Conservation (phyloP, 1,284 basidiomycete species). For the Ustilago cynodontis region DNA sequence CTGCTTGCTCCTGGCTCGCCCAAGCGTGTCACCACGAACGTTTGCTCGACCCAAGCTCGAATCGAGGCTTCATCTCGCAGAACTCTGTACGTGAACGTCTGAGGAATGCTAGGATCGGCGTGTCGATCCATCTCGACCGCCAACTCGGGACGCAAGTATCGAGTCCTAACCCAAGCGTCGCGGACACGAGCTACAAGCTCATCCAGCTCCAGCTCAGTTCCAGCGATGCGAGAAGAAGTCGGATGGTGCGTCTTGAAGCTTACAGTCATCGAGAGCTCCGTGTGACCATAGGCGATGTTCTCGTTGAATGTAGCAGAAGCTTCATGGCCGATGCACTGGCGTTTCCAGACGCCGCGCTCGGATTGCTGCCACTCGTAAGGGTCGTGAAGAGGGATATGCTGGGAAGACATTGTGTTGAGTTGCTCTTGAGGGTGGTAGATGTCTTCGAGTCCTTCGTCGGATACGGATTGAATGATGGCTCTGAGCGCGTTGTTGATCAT, state of each 20-base stretch:
- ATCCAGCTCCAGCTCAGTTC: slow-evolving; percentile 25
- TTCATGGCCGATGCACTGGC: slow-evolving; percentile 43
- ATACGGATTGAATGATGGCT: slow-evolving; percentile 2
- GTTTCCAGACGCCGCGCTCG: slow-evolving; percentile 25
- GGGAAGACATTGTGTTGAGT: slow-evolving; percentile 10
- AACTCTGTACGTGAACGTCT: slow-evolving; percentile 24
- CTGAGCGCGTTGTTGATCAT: slow-evolving; percentile 27
- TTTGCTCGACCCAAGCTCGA: slow-evolving; percentile 32
- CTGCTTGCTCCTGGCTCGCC: slow-evolving; percentile 18
- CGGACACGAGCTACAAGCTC: slow-evolving; percentile 27
- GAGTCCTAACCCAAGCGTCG: slow-evolving; percentile 28
- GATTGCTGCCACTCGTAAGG: slow-evolving; percentile 26
- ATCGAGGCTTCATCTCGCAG: slow-evolving; percentile 29
- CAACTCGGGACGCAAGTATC: slow-evolving; percentile 34
- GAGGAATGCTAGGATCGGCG: slow-evolving; percentile 11
- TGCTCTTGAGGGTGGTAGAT: not conserved
- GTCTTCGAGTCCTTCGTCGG: slow-evolving; percentile 15
- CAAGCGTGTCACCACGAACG: slow-evolving; percentile 31
- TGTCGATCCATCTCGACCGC: slow-evolving; percentile 38
- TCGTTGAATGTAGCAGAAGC: slow-evolving; percentile 48
- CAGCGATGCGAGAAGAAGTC: slow-evolving; percentile 14
- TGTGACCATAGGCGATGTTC: slow-evolving; percentile 48
- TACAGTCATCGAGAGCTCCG: slow-evolving; percentile 34
- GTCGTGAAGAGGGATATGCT: slow-evolving; percentile 10
- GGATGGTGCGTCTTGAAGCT: slow-evolving; percentile 23